Conservation (phyloP, 345 rosid genomes). For the Eucalyptus fibrosa region DNA sequence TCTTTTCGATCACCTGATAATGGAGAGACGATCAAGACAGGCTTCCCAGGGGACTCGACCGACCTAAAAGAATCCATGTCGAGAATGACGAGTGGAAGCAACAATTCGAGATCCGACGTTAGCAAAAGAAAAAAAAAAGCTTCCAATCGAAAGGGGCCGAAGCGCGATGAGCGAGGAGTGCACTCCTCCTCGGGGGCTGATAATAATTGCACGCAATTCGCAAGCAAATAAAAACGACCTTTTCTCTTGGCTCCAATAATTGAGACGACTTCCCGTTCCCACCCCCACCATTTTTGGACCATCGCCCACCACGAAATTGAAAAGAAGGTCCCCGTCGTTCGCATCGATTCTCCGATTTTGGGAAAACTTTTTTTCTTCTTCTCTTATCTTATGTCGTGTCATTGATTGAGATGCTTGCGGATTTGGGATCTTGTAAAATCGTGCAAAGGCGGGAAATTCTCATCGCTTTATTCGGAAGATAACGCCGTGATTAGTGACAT, state of each 20-base stretch:
- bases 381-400: background rate
- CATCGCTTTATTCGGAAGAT: background rate
- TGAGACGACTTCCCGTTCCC: background rate
- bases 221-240: background rate
- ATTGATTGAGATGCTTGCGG: too few species aligned
- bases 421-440: background rate
- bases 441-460: background rate
- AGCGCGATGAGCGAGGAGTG: background rate
- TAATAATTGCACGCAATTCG: background rate
- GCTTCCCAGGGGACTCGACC: background rate
- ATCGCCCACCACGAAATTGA: background rate
- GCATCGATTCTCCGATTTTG: background rate
- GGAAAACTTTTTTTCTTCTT: too few species aligned
- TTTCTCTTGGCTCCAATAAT: background rate
- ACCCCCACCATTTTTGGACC: background rate
- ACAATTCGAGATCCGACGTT: background rate
- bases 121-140: background rate
- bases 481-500: background rate
- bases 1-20: background rate
- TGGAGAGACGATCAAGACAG: background rate
- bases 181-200: background rate
- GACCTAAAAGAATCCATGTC: background rate
- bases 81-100: background rate
- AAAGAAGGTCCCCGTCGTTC: background rate
- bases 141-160: background rate